Conservation (phyloP, 257 asterid species). For the Ligustrum vulgare region DNA sequence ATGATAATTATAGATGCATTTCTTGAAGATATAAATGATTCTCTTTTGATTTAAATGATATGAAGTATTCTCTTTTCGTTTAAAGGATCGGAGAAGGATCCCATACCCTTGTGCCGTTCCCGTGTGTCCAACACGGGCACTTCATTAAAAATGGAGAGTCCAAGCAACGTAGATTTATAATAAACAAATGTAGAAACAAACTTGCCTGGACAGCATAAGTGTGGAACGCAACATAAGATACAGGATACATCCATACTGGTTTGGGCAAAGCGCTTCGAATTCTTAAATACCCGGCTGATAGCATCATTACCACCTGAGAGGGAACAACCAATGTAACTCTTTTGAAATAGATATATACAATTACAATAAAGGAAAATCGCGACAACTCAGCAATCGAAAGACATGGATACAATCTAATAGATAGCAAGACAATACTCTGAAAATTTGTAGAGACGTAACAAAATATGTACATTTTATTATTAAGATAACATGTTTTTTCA, state of each 20-base stretch:
- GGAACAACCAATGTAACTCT: slow-evolving; percentile 2
- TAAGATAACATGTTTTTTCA: neutral
- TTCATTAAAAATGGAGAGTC: no score
- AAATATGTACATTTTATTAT: neutral
- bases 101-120: no score
- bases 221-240: slow-evolving; percentile 84
- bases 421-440: neutral
- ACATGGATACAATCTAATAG: neutral
- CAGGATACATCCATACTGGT: slow-evolving; percentile 90
- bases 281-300: slow-evolving; percentile 94
- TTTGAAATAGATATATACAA: neutral
- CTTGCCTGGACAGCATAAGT: slow-evolving; percentile 93
- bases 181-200: slow-evolving; percentile 1
- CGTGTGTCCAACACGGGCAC: no score
- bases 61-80: no score
- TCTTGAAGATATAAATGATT: no score
- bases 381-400: neutral
- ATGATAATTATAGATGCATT: no score
- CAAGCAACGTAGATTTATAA: neutral
- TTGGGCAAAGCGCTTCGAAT: slow-evolving; percentile 74
- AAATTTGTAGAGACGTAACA: neutral
- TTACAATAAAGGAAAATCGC: neutral
- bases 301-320: slow-evolving; percentile 83
- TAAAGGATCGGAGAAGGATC: no score
- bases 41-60: no score